A percentile compares a stretch with the other conserved stretches of the same genome.
These are phyloP conservation scores for Arctostaphylos glauca DNA, from an alignment of 148 eudicot genomes.

Conservation along the genomic window DNA sequence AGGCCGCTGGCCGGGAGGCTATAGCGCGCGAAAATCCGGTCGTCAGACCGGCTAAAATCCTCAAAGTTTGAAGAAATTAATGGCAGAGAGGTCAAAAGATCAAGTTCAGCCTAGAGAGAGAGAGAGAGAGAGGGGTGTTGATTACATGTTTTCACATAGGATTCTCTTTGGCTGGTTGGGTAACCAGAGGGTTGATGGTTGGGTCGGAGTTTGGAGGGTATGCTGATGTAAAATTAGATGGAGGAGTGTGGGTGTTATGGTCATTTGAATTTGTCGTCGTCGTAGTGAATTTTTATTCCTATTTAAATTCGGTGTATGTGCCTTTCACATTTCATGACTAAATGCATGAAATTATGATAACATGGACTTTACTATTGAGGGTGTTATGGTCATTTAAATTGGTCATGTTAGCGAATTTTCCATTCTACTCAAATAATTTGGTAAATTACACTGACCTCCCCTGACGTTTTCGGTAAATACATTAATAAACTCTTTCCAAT, in stretches of 20 bases:
- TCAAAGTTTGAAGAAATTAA: conserved; percentile 41
- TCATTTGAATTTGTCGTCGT: conserved; percentile 3
- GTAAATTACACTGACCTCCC: no score
- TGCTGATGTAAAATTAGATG: conserved; percentile 9
- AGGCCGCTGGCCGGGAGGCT: conserved; percentile 68
- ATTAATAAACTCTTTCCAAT: no score
- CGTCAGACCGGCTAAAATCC: conserved; percentile 68
- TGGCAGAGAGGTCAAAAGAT: neutral
- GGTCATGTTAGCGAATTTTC: neutral
- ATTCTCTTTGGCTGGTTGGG: neutral
- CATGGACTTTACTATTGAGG: neutral
- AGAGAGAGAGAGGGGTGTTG: neutral
- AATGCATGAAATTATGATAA: neutral
- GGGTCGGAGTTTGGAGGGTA: neutral
- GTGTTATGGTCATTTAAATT: neutral
- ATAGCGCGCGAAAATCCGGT: conserved; percentile 73
- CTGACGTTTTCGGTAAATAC: no score
- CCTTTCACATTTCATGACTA: neutral
- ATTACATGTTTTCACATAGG: neutral
- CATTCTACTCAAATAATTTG: neutral
- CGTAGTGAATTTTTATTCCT: conserved; percentile 6
- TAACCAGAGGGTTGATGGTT: neutral
- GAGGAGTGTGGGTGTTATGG: conserved; percentile 12
- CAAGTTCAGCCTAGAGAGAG: neutral
- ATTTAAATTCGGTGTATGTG: neutral